phyloP scores from a whole-genome alignment of 1,139 yeast species.

The Geotrichum citri-aurantii region DNA sequence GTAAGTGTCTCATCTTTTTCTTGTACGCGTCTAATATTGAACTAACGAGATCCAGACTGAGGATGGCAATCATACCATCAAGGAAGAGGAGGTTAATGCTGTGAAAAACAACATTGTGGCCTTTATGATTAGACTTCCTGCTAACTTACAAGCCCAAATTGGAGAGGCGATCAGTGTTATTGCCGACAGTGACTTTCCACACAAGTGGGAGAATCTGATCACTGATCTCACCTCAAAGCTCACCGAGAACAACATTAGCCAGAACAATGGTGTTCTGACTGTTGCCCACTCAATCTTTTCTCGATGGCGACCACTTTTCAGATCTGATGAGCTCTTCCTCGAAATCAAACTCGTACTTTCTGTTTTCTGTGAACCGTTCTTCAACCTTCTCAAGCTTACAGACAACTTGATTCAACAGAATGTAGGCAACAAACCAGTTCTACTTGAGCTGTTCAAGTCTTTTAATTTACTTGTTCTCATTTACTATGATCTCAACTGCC shows the following conservation, averaged over 20 bases:
- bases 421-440: constrained; percentile 40
- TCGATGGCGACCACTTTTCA: constrained; percentile 91
- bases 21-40: neutral
- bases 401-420: constrained; percentile 58
- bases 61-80: constrained; percentile 69
- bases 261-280: constrained; percentile 77
- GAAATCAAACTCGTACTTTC: constrained; percentile 86
- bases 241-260: constrained; percentile 56
- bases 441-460: constrained; percentile 59
- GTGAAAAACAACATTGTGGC: constrained; percentile 74
- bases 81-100: constrained; percentile 54
- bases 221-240: constrained; percentile 66
- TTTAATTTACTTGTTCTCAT: constrained; percentile 67
- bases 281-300: constrained; percentile 95
- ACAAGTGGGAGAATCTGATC: constrained; percentile 73
- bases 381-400: constrained; percentile 57
- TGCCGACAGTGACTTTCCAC: constrained; percentile 95
- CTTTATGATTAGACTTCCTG: constrained; percentile 77
- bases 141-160: constrained; percentile 72
- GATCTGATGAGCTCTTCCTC: constrained; percentile 81
- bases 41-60: constrained; percentile 44
- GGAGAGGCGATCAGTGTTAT: constrained; percentile 91
- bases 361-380: constrained; percentile 78
- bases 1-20: constrained; percentile 19
- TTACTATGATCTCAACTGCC: constrained; percentile 91